Evolutionary conservation across 2,329 filamentous ascomycete genomes (phyloP), one percentile per base, ranked within the genome.

Genomic region (Cladobotryum mycophilum): DNA sequence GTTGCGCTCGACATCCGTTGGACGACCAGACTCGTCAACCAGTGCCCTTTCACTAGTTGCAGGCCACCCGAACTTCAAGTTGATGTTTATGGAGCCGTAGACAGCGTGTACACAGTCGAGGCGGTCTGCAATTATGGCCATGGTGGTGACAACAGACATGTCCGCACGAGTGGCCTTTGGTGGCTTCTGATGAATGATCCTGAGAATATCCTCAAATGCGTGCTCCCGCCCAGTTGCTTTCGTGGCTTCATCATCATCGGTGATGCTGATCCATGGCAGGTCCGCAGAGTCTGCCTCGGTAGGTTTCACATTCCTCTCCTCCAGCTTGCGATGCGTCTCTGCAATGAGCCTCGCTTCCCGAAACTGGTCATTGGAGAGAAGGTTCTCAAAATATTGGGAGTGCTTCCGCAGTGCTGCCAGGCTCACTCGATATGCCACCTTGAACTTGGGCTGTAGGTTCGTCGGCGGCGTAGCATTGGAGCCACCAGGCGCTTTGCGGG

Each of bases 121-220:
- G 41, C 85, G 80, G 64, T 90, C 87, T 9, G 86, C 85, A 50
- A 88, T 76, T 47, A 89, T 76, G 38, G 84, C 81, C 38, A 90
- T 70, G 2, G 84, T 85, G 13, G 82, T 79, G 11, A 87, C 72
- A 56, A 85, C 85, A 6, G 78, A 68, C 56, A 88, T 75, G 14
- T 76, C 78, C 17, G 76, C 71, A 20, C 57, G 57, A 4, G 60
- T 48, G 2, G 70, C 66, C 45, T 68, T 70, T n/a, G 64, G 64
- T n/a, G 63, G 67, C 36, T 69, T 69, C 18, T 75, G 75, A 62
- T 90, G 86, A 15, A 89, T 69, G 15, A 87, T 79, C 15, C 76
- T 72, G 20, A 90, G 68, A 58, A 90, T 80, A 62, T 89, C 86
- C 45, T 76, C 76, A 56, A 87, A 80, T n/a, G 80, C 73, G 6